phyloP scores from a whole-genome alignment of 208 protist species.

The Acanthamoeba lugdunensis region DNA sequence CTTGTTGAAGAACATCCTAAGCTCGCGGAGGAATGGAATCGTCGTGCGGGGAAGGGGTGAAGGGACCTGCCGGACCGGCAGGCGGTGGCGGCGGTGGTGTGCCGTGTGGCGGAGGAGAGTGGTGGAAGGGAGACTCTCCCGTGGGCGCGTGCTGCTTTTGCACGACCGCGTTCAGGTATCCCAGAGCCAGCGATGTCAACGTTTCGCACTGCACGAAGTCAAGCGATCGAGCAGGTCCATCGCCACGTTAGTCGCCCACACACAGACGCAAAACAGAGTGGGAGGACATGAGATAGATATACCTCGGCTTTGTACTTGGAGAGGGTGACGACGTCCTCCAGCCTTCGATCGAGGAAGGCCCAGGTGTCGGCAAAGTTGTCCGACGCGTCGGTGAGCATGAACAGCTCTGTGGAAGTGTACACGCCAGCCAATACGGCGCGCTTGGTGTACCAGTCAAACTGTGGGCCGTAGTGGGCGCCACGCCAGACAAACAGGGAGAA shows the following conservation, averaged over 20 bases:
- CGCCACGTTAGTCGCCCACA: neutral
- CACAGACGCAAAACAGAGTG: no score
- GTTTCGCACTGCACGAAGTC: neutral
- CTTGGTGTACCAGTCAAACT: slow-evolving; percentile 65
- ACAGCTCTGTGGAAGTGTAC: slow-evolving; percentile 55
- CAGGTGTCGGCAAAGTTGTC: slow-evolving; percentile 46
- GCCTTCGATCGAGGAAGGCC: slow-evolving; percentile 41
- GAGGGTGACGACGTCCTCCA: slow-evolving; percentile 23
- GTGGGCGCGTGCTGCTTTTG: neutral
- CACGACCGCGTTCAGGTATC: neutral
- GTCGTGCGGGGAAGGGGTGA: neutral
- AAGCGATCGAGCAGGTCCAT: neutral
- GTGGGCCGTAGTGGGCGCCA: neutral
- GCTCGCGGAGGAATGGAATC: neutral
- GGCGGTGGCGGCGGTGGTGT: neutral
- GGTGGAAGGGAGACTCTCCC: neutral
- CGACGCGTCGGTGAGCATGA: slow-evolving; percentile 55
- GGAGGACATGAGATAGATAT: neutral
- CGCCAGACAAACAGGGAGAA: neutral
- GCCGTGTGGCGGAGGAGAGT: neutral
- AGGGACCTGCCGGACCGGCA: neutral
- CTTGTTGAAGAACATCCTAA: neutral
- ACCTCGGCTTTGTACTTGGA: slow-evolving; percentile 62
- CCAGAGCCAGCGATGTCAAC: neutral
- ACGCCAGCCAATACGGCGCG: slow-evolving; percentile 49